Conservation (phyloP, 257 asterid species). For the Solanum habrochaites region DNA sequence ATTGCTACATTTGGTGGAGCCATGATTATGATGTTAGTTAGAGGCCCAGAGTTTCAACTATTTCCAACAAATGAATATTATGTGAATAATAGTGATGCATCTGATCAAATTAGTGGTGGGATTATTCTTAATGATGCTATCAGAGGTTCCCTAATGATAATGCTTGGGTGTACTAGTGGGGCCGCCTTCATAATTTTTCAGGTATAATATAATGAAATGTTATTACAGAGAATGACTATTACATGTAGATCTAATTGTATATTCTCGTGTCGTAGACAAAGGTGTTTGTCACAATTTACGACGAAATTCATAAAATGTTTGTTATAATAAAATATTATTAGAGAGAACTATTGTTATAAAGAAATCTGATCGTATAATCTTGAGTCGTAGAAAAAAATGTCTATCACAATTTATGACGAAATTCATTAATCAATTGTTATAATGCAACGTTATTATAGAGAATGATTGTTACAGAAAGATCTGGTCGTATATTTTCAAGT, state of each 20-base stretch:
- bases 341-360: too few relatives aligned
- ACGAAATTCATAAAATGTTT: too few relatives aligned
- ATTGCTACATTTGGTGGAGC: conserved; percentile 79
- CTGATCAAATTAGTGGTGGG: conserved; percentile 12
- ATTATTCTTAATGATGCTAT: conserved; percentile 40
- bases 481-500: too few relatives aligned
- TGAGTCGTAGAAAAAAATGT: not conserved
- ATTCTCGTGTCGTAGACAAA: not conserved
- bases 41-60: conserved; percentile 48
- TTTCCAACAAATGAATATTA: conserved; percentile 49
- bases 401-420: not conserved
- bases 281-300: too few relatives aligned
- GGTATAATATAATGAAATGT: conserved; percentile 16
- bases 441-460: too few relatives aligned
- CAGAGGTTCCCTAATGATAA: conserved; percentile 74
- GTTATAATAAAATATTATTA: too few relatives aligned
- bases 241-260: not conserved
- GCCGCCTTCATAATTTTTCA: conserved; percentile 79
- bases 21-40: conserved; percentile 73
- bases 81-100: not conserved
- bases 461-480: too few relatives aligned
- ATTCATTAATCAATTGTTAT: not conserved
- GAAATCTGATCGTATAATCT: not conserved
- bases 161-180: conserved; percentile 76
- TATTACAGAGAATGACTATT: not conserved